Percentiles rank a stretch among this genome's conserved stretches.
These are phyloP conservation scores for Pseudogymnoascus sp. DNA, from an alignment of 2,329 filamentous ascomycete genomes.

Conservation along the genomic window DNA sequence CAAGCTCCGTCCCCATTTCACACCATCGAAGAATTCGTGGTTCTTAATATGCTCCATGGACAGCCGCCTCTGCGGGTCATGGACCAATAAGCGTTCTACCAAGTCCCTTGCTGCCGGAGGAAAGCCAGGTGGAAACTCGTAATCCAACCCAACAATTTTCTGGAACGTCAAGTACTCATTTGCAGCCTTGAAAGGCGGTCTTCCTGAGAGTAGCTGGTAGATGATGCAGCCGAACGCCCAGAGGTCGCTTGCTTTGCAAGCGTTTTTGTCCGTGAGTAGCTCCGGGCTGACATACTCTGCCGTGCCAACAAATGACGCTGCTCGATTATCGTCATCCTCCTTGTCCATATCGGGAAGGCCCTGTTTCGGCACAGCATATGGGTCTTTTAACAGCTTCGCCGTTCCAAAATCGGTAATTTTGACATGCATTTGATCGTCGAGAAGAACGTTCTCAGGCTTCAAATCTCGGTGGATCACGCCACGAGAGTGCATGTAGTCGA, in stretches of 20 bases:
- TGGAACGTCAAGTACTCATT: conserved; percentile 98
- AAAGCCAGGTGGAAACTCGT: conserved; percentile 86
- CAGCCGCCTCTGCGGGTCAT: conserved; percentile 76
- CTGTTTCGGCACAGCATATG: conserved; percentile 33
- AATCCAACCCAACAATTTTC: conserved; percentile 92
- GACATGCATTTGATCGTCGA: conserved; percentile 94
- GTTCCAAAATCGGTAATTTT: conserved; percentile 99
- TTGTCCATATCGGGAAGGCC: conserved; percentile 18
- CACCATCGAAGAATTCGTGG: conserved; percentile 88
- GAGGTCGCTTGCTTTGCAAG: conserved; percentile 93
- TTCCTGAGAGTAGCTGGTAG: conserved; percentile 90
- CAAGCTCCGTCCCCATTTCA: conserved; percentile 72
- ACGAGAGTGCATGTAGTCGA: conserved; percentile 95
- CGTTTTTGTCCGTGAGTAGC: conserved; percentile 91
- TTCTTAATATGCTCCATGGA: conserved; percentile 96
- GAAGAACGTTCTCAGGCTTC: conserved; percentile 92
- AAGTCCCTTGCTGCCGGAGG: conserved; percentile 79
- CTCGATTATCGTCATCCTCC: conserved; percentile 59
- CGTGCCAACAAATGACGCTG: conserved; percentile 93
- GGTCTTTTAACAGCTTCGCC: conserved; percentile 76
- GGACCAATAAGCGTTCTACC: conserved; percentile 80
- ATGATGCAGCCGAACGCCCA: conserved; percentile 99
- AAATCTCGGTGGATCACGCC: conserved; percentile 95
- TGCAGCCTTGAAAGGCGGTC: conserved; percentile 90
- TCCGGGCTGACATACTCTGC: conserved; percentile 98